Conservation (phyloP, 495 filamentous ascomycete species). For the Penicillium mononematosum region DNA sequence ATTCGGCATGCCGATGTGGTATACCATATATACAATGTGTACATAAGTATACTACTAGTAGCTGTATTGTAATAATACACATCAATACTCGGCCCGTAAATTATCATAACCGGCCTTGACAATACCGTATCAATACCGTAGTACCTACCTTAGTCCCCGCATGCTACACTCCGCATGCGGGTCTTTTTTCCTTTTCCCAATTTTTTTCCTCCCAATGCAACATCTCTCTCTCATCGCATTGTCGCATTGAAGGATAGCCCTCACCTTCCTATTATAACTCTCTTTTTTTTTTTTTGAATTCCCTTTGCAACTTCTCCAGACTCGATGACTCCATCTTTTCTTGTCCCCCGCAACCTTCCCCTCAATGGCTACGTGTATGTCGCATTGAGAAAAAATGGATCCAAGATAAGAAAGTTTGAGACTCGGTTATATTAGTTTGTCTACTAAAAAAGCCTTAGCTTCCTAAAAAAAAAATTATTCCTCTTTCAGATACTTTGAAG, state of each 20-base stretch:
- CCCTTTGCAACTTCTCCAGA: slow-evolving; percentile 1
- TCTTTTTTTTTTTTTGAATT: background rate
- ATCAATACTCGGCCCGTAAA: background rate
- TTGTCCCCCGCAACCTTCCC: slow-evolving; percentile 1
- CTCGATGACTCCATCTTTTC: slow-evolving; percentile 4
- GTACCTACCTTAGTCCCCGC: background rate
- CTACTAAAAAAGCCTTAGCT: slow-evolving; percentile 3
- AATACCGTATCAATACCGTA: background rate
- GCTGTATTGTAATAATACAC: background rate
- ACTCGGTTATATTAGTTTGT: slow-evolving; percentile 15
- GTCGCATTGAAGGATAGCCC: background rate
- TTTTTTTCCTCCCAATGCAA: slow-evolving; percentile 1
- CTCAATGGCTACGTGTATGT: background rate
- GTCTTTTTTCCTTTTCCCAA: background rate
- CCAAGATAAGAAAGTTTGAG: slow-evolving; percentile 18
- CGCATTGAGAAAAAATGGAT: slow-evolving; percentile 16
- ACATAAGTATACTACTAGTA: background rate
- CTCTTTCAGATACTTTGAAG: background rate
- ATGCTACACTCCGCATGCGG: slow-evolving; percentile 11
- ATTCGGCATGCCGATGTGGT: slow-evolving; percentile 35
- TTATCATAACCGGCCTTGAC: background rate
- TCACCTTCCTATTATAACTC: background rate
- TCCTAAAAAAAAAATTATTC: slow-evolving; percentile 6
- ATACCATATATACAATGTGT: background rate
- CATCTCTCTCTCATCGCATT: background rate